phyloP scores from a whole-genome alignment of 176 grass and related monocot genomes.

The Avena sativa region DNA sequence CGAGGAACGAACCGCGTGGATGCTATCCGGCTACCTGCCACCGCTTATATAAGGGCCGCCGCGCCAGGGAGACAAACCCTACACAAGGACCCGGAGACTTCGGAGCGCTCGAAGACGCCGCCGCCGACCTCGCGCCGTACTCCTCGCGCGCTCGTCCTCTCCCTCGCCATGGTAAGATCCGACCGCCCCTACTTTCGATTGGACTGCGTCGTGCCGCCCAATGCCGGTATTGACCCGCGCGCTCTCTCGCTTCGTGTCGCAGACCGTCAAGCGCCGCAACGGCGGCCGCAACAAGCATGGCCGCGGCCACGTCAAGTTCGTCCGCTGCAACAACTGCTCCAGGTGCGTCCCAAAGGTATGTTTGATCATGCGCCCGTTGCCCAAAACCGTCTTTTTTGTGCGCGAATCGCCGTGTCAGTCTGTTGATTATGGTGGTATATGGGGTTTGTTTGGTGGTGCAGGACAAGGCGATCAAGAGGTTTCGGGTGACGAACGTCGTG shows the following conservation, averaged over 20 bases:
- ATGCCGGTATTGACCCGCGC: not conserved
- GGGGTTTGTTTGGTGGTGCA: slow-evolving; percentile 14
- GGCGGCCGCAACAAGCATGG: slow-evolving; percentile 80
- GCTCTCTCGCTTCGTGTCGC: not conserved
- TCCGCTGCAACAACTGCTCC: slow-evolving; percentile 83
- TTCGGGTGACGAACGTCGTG: slow-evolving; percentile 77
- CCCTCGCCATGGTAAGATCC: slow-evolving; percentile 8
- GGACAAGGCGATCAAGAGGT: slow-evolving; percentile 95
- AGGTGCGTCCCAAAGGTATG: slow-evolving; percentile 74
- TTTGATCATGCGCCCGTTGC: not conserved
- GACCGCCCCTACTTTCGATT: not conserved
- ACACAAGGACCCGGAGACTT: not conserved
- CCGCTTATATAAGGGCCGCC: not conserved
- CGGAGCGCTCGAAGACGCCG: slow-evolving; percentile 1
- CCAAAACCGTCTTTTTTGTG: not conserved
- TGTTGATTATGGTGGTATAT: not conserved
- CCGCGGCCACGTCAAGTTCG: slow-evolving; percentile 77
- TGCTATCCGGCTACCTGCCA: not conserved
- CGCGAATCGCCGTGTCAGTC: not conserved
- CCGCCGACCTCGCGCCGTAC: not conserved
- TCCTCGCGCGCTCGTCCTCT: not conserved
- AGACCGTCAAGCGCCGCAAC: slow-evolving; percentile 83
- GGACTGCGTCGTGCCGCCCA: not conserved
- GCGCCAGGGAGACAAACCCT: not conserved
- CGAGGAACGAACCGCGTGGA: not conserved